phyloP scores from a whole-genome alignment of 495 filamentous ascomycete species.

The Lophiotrema nucula region DNA sequence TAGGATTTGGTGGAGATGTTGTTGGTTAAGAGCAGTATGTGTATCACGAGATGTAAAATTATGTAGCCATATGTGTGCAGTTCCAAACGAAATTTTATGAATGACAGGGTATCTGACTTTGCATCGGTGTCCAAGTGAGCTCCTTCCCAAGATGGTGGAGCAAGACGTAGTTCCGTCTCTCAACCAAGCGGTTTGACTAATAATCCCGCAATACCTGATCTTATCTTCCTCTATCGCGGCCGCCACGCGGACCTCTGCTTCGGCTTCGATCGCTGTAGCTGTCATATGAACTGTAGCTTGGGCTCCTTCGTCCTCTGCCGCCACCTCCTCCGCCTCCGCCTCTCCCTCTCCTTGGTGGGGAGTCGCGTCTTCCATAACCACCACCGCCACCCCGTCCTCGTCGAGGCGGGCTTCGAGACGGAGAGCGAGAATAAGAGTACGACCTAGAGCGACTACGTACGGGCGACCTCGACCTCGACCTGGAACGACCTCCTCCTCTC shows the following conservation, averaged over 20 bases:
- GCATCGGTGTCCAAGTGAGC: too few species aligned
- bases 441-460: conserved; percentile 41
- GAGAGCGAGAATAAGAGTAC: conserved; percentile 49
- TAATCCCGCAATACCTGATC: too few species aligned
- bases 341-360: conserved; percentile 42
- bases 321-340: conserved; percentile 45
- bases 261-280: conserved; percentile 49
- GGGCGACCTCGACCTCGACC: conserved; percentile 47
- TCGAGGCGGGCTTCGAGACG: conserved; percentile 50
- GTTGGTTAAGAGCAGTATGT: too few species aligned
- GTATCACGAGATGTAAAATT: too few species aligned
- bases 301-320: conserved; percentile 57
- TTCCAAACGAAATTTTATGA: too few species aligned
- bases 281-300: conserved; percentile 62
- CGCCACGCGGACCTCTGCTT: conserved; percentile 30
- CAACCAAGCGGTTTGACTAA: too few species aligned
- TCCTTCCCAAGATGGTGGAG: too few species aligned
- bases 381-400: conserved; percentile 46
- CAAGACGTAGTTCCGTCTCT: too few species aligned
- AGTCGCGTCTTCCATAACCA: conserved; percentile 35
- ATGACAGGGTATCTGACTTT: too few species aligned
- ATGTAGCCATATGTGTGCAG: too few species aligned
- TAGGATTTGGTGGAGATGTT: conserved; percentile 88
- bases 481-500: conserved; percentile 34
- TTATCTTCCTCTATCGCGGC: conserved; percentile 2